Evolutionary conservation across 805 yeast genomes (phyloP).

Genomic region (Kuraishia borneana): DNA sequence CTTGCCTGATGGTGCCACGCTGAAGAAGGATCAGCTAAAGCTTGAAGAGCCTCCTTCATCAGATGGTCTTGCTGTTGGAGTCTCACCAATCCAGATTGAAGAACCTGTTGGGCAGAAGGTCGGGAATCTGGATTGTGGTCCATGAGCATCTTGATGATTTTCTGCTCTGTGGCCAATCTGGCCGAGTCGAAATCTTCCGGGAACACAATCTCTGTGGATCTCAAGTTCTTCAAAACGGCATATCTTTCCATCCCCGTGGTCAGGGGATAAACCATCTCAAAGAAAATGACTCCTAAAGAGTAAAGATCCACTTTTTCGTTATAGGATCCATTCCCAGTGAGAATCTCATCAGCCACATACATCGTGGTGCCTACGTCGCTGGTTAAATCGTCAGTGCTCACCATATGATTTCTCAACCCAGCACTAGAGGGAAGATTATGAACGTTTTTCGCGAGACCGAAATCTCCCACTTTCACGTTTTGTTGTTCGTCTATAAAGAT

Average conservation of each 20-base stretch:
- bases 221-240: constrained; percentile 49
- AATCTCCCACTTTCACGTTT: constrained; percentile 91
- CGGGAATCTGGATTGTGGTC: constrained; percentile 72
- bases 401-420: not conserved
- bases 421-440: constrained; percentile 28
- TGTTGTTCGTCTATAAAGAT: constrained; percentile 86
- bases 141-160: constrained; percentile 53
- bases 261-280: constrained; percentile 83
- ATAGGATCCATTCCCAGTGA: constrained; percentile 62
- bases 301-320: constrained; percentile 94
- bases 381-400: constrained; percentile 59
- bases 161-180: constrained; percentile 46
- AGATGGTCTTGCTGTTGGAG: constrained; percentile 85
- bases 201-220: constrained; percentile 50
- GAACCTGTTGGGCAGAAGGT: constrained; percentile 67
- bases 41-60: constrained; percentile 77
- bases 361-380: constrained; percentile 91
- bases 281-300: constrained; percentile 87
- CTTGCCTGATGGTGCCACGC: constrained; percentile 93
- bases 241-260: constrained; percentile 94
- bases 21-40: constrained; percentile 80
- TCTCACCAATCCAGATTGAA: constrained; percentile 77
- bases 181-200: constrained; percentile 55
- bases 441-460: constrained; percentile 90
- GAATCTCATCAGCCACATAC: constrained; percentile 85